These are phyloP conservation scores for Diaporthe batatas DNA, from an alignment of 2,329 filamentous ascomycete species.

Conservation along the genomic window DNA sequence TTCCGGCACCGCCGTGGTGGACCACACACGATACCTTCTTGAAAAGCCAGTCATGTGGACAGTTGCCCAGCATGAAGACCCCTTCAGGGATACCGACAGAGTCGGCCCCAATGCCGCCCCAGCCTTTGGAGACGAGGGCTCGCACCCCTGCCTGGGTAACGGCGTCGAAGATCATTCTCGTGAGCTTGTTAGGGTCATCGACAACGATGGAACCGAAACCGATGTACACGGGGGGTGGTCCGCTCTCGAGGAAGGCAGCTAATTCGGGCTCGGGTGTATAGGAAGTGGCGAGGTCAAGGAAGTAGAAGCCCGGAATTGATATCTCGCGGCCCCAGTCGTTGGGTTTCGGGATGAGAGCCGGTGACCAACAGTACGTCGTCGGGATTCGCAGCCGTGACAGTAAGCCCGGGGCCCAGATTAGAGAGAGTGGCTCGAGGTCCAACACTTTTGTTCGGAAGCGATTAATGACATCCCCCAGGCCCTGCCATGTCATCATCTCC, in stretches of 20 bases:
- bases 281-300: slow-evolving; percentile 75
- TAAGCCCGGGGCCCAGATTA: slow-evolving; percentile 87
- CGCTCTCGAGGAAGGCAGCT: slow-evolving; percentile 73
- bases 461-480: slow-evolving; percentile 91
- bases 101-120: slow-evolving; percentile 86
- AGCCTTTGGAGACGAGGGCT: slow-evolving; percentile 87
- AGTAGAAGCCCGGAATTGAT: slow-evolving; percentile 82
- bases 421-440: slow-evolving; percentile 81
- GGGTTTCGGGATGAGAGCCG: slow-evolving; percentile 70
- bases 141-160: slow-evolving; percentile 76
- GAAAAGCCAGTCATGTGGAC: slow-evolving; percentile 92
- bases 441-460: slow-evolving; percentile 82
- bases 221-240: slow-evolving; percentile 82
- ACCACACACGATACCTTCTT: slow-evolving; percentile 84
- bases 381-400: slow-evolving; percentile 82
- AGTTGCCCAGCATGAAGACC: slow-evolving; percentile 87
- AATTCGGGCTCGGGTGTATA: slow-evolving; percentile 77
- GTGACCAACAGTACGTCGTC: slow-evolving; percentile 94
- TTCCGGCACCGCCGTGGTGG: slow-evolving; percentile 90
- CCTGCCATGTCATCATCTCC: slow-evolving; percentile 95
- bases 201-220: slow-evolving; percentile 88
- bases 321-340: slow-evolving; percentile 81
- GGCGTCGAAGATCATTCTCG: slow-evolving; percentile 79
- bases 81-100: slow-evolving; percentile 77
- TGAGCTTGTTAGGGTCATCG: slow-evolving; percentile 79